Evolutionary conservation across 192 early-diverging fungal species (phyloP).

Genomic region (Coemansia biformis): DNA sequence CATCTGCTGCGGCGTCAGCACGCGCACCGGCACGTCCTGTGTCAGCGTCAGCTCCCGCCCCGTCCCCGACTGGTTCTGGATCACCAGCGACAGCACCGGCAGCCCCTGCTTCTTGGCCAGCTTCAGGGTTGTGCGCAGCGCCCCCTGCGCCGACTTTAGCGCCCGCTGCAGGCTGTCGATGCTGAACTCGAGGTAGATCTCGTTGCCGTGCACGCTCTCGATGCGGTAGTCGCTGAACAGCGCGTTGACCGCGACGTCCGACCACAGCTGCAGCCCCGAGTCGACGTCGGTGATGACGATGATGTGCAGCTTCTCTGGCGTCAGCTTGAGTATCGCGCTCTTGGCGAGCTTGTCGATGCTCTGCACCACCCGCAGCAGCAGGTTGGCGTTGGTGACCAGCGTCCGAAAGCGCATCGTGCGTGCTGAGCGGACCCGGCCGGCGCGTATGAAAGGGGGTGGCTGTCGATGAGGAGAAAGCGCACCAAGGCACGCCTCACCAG

Average conservation of each 20-base stretch:
- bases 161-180: slow-evolving; percentile 63
- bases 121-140: slow-evolving; percentile 51
- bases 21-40: slow-evolving; percentile 61
- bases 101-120: slow-evolving; percentile 58
- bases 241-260: slow-evolving; percentile 48
- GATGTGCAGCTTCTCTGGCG: slow-evolving; percentile 57
- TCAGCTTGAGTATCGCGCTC: slow-evolving; percentile 62
- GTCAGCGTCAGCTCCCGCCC: slow-evolving; percentile 31
- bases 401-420: slow-evolving; percentile 30
- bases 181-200: slow-evolving; percentile 66
- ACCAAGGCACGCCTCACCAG: too few relatives aligned
- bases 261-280: slow-evolving; percentile 69
- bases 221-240: slow-evolving; percentile 69
- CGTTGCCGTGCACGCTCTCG: slow-evolving; percentile 58
- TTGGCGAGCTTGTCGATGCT: slow-evolving; percentile 69
- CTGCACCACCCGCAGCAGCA: slow-evolving; percentile 43
- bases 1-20: slow-evolving; percentile 53
- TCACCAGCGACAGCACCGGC: slow-evolving; percentile 25
- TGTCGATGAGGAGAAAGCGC: too few relatives aligned
- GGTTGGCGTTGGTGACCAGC: slow-evolving; percentile 26
- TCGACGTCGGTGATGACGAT: slow-evolving; percentile 58
- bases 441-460: too few relatives aligned
- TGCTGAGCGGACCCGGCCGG: too few relatives aligned
- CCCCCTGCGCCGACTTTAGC: slow-evolving; percentile 56
- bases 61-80: slow-evolving; percentile 27